Evolutionary conservation across 495 filamentous ascomycete species (phyloP), one percentile per base, ranked within the genome.

Genomic region (Penicillium maclennaniae): DNA sequence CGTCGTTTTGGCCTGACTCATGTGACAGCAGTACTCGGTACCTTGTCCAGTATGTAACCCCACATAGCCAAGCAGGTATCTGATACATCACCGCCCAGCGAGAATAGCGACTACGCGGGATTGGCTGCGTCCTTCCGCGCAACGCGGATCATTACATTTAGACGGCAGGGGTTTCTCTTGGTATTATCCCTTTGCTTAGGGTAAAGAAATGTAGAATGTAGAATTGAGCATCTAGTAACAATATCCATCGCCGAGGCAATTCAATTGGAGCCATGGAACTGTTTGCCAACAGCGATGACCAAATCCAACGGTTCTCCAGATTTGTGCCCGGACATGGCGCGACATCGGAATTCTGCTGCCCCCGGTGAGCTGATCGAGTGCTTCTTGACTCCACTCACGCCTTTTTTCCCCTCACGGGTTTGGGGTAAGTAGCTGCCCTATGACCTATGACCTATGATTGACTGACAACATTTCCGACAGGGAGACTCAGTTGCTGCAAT

Each of bases 1-100:
- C 28, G 47, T 36, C 37, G 60, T 69, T 66, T 54, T 76, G 76
- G 54, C 43, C 54, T 69, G 67, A 70, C 68, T 72, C 71, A 72
- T 68, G 68, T 65, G 68, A 69, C 61, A 45, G 37, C 39, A 47
- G 60, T 59, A 69, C 48, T 56, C 53, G 60, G 63, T 66, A 63
- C 64, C 55, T 65, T 17, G 16, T 8, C 8, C 1, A 34, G 17
- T 44, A 53, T 57, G 56, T 59, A 58, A 37, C 21, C 37, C 7
- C 12, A 12, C 36, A 25, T 31, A 36, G n/a, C 19, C 9, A 21
- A 9, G 1, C 2, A 55, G 17, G 63, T 67, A 63, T 44, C 51
- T 4, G 53, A 36, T 61, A 67, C 63, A 21, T 57, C 36, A 27
- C 28, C 5, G 39, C 53, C 57, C 53, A 61, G 61, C 43, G 48